These are phyloP conservation scores for Akanthomyces lecanii DNA, from an alignment of 2,329 filamentous ascomycete genomes.

Conservation along the genomic window DNA sequence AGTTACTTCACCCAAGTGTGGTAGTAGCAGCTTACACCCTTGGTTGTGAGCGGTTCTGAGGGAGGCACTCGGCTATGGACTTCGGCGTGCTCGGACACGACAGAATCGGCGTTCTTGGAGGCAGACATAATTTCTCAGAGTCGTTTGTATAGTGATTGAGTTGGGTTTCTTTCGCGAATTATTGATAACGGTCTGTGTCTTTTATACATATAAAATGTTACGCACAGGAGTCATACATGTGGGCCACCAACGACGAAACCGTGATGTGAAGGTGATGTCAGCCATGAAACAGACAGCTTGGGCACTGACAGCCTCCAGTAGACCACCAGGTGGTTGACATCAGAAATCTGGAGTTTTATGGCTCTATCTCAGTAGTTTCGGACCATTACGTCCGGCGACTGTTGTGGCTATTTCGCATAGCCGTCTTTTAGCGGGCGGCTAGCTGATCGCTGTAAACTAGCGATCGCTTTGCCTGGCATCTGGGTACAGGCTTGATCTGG, in stretches of 20 bases:
- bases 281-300: not conserved
- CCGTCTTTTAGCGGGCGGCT: not conserved
- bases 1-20: not conserved
- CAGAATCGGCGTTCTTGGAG: constrained; percentile 45
- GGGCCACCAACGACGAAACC: not conserved
- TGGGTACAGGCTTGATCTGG: no score
- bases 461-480: not conserved
- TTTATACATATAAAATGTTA: not conserved
- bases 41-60: constrained; percentile 48
- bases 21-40: constrained; percentile 44
- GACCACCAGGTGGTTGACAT: not conserved
- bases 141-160: not conserved
- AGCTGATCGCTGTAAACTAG: not conserved
- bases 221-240: not conserved
- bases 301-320: not conserved
- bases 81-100: constrained; percentile 48
- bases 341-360: not conserved
- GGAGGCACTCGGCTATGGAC: constrained; percentile 49
- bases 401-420: not conserved
- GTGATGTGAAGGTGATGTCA: constrained; percentile 11
- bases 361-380: not conserved
- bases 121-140: constrained; percentile 35
- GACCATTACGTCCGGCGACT: not conserved
- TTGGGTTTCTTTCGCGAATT: no score
- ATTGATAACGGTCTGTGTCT: not conserved